Conservation (phyloP, 768 basidiomycete genomes). For the Russula abietina region DNA sequence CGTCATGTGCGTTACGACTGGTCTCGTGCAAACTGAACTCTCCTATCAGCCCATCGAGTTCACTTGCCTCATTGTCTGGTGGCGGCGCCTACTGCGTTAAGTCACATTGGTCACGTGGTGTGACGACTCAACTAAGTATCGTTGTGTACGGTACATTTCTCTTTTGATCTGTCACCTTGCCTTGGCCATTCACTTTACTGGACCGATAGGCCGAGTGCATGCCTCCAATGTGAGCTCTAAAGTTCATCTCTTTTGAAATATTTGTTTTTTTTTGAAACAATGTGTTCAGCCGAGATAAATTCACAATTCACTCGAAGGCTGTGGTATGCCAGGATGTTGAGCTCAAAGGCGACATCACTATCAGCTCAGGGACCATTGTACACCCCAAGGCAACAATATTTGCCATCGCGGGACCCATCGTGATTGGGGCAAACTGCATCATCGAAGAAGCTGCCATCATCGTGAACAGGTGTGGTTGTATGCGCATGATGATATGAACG, state of each 20-base stretch:
- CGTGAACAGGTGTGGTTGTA: slow-evolving; percentile 61
- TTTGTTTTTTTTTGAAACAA: background rate
- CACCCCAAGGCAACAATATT: slow-evolving; percentile 94
- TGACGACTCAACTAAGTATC: background rate
- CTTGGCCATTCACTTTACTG: background rate
- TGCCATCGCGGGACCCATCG: slow-evolving; percentile 84
- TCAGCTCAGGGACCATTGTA: slow-evolving; percentile 83
- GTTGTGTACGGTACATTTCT: background rate
- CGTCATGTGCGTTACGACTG: background rate
- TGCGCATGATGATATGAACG: slow-evolving; percentile 10
- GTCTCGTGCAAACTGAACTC: background rate
- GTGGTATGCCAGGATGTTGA: slow-evolving; percentile 92
- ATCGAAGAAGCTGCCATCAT: slow-evolving; percentile 89
- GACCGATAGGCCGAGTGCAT: slow-evolving; percentile 3
- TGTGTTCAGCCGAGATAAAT: slow-evolving; percentile 69
- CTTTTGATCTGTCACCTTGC: slow-evolving; percentile 9
- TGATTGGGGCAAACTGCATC: slow-evolving; percentile 83
- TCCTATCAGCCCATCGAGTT: background rate
- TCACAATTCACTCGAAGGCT: slow-evolving; percentile 85
- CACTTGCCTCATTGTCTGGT: no score
- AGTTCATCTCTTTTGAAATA: background rate
- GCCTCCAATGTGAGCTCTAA: slow-evolving; percentile 24
- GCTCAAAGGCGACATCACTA: slow-evolving; percentile 88
- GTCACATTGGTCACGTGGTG: background rate
- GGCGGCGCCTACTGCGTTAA: no score